Evolutionary conservation across 169 alveolate species (phyloP).

Genomic region (Babesia divergens): DNA sequence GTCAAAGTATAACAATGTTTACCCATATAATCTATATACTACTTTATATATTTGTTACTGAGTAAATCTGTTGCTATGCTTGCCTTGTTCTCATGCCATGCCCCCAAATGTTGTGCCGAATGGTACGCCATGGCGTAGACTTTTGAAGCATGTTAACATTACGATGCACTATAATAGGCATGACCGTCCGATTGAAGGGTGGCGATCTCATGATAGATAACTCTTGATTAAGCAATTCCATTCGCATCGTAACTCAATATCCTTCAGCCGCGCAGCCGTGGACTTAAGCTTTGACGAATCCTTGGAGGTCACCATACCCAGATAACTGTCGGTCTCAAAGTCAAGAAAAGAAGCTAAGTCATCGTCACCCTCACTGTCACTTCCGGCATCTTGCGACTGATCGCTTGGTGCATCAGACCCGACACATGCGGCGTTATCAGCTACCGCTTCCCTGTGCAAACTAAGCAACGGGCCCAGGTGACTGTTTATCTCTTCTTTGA

Average conservation of each 20-base stretch:
- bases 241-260: constrained; percentile 28
- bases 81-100: too few relatives aligned
- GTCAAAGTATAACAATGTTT: background rate
- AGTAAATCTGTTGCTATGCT: too few relatives aligned
- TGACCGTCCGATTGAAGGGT: too few relatives aligned
- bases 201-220: constrained; percentile 29
- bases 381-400: background rate
- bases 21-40: background rate
- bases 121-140: background rate
- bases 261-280: constrained; percentile 19
- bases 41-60: background rate
- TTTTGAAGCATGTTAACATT: too few relatives aligned
- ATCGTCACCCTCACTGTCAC: constrained; percentile 5
- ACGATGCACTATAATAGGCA: too few relatives aligned
- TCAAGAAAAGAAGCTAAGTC: constrained; percentile 32
- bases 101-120: too few relatives aligned
- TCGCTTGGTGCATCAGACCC: background rate
- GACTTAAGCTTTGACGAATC: background rate
- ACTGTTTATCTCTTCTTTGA: background rate
- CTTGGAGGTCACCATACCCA: constrained; percentile 52
- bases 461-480: background rate
- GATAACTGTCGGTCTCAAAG: constrained; percentile 53
- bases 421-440: background rate
- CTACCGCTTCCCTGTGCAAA: background rate
- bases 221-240: constrained; percentile 57